phyloP scores from a whole-genome alignment of 495 filamentous ascomycete species.

The Podospora sp. region DNA sequence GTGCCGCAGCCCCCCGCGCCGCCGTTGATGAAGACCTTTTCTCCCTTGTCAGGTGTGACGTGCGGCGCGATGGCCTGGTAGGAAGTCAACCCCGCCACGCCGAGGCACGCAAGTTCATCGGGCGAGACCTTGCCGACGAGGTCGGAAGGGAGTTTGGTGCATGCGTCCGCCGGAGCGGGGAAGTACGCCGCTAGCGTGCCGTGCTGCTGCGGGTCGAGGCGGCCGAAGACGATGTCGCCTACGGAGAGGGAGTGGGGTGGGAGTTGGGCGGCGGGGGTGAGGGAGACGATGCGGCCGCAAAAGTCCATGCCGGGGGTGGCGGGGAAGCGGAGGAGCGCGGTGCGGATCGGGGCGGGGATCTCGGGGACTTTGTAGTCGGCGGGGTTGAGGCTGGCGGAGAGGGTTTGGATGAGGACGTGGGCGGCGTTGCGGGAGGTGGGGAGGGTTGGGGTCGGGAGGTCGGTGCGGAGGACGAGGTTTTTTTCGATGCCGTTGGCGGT shows the following conservation, averaged over 20 bases:
- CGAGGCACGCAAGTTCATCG: conserved; percentile 56
- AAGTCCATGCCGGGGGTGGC: conserved; percentile 67
- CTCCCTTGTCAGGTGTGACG: conserved; percentile 55
- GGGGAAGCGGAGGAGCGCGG: conserved; percentile 44
- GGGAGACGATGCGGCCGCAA: conserved; percentile 57
- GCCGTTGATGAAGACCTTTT: conserved; percentile 68
- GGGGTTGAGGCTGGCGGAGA: conserved; percentile 63
- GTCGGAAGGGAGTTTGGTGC: conserved; percentile 46
- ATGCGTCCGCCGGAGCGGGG: conserved; percentile 32
- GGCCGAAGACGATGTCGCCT: conserved; percentile 64
- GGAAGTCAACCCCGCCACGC: conserved; percentile 60
- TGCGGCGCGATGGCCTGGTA: conserved; percentile 61
- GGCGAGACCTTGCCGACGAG: conserved; percentile 46
- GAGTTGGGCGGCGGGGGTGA: conserved; percentile 34
- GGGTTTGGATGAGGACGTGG: conserved; percentile 58
- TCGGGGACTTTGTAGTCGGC: conserved; percentile 72
- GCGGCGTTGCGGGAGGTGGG: conserved; percentile 43
- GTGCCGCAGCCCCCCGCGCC: conserved; percentile 65
- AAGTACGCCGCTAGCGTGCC: conserved; percentile 61
- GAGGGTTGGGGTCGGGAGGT: conserved; percentile 44
- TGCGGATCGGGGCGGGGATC: conserved; percentile 43
- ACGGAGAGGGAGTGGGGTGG: conserved; percentile 34
- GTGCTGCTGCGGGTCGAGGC: conserved; percentile 39
- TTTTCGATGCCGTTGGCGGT: conserved; percentile 56
- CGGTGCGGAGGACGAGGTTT: conserved; percentile 55